A percentile compares a stretch with the other conserved stretches of the same genome.
Evolutionary conservation across 169 alveolate genomes (phyloP).

Genomic region (Plasmodium falciparum): DNA sequence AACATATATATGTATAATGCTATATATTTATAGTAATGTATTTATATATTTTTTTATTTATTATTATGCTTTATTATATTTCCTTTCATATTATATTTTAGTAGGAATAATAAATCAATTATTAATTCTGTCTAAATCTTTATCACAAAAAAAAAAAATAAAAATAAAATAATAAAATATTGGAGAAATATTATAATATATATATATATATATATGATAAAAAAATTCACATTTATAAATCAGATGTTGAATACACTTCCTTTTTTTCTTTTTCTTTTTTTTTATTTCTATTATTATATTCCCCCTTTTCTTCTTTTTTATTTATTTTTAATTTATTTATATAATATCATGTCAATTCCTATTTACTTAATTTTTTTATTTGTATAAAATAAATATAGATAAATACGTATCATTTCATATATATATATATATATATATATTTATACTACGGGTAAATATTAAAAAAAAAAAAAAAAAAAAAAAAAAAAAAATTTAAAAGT

Average conservation of each 20-base stretch:
- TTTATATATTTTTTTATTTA: neutral
- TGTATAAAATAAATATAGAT: neutral
- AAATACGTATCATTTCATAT: neutral
- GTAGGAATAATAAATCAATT: constrained; percentile 40
- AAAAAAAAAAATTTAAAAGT: constrained; percentile 33
- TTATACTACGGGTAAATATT: constrained; percentile 3
- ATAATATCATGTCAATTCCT: too few relatives aligned
- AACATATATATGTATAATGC: too few relatives aligned
- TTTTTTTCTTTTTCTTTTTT: neutral
- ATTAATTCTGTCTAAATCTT: constrained; percentile 34
- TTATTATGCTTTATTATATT: constrained; percentile 5
- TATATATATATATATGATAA: constrained; percentile 20
- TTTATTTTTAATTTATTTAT: too few relatives aligned
- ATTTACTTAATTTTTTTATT: neutral
- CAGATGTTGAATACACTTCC: constrained; percentile 38
- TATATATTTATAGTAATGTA: too few relatives aligned
- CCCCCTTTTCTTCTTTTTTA: too few relatives aligned
- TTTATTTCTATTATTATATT: too few relatives aligned
- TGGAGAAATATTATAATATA: constrained; percentile 7
- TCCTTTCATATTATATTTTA: constrained; percentile 8
- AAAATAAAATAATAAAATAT: neutral
- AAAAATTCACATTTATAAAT: constrained; percentile 54
- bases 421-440: constrained; percentile 29
- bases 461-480: constrained; percentile 31
- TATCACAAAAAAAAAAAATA: constrained; percentile 39